phyloP scores from a whole-genome alignment of 208 protist genomes.

The Jaenimonas drosophilae region DNA sequence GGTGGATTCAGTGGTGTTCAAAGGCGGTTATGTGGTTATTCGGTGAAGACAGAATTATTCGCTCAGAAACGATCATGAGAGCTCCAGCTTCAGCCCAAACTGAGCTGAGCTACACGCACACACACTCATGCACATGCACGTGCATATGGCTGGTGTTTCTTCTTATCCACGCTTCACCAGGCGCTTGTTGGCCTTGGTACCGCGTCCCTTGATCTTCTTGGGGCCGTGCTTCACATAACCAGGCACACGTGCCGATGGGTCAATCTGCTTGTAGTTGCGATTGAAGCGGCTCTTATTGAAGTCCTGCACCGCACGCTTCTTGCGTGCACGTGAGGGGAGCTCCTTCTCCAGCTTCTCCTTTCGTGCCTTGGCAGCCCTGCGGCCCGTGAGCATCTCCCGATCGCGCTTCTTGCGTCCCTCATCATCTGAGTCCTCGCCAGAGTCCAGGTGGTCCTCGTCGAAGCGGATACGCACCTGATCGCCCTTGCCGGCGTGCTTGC shows the following conservation, averaged over 20 bases:
- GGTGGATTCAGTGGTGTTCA: too few relatives aligned
- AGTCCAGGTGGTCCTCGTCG: slow-evolving; percentile 35
- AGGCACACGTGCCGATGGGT: slow-evolving; percentile 64
- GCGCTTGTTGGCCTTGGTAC: slow-evolving; percentile 79
- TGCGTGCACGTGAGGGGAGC: slow-evolving; percentile 29
- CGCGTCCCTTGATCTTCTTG: slow-evolving; percentile 71
- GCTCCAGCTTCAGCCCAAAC: too few relatives aligned
- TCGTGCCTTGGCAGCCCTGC: slow-evolving; percentile 4
- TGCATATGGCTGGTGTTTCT: not conserved
- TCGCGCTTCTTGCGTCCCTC: slow-evolving; percentile 42
- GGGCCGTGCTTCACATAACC: slow-evolving; percentile 70
- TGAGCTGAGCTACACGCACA: slow-evolving; percentile 2
- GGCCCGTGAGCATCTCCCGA: slow-evolving; percentile 56
- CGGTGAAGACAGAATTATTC: too few relatives aligned
- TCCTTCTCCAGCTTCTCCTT: slow-evolving; percentile 8
- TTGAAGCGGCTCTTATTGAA: slow-evolving; percentile 75
- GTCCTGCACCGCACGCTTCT: slow-evolving; percentile 44
- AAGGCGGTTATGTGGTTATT: too few relatives aligned
- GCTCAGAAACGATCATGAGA: too few relatives aligned
- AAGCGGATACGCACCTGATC: slow-evolving; percentile 71
- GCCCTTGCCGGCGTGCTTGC: slow-evolving; percentile 34
- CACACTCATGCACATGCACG: not conserved
- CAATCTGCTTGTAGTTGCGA: slow-evolving; percentile 76
- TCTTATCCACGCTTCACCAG: slow-evolving; percentile 40
- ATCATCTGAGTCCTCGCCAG: slow-evolving; percentile 23